Evolutionary conservation across 2,329 filamentous ascomycete genomes (phyloP).

Genomic region (Bipolaris oryzae): DNA sequence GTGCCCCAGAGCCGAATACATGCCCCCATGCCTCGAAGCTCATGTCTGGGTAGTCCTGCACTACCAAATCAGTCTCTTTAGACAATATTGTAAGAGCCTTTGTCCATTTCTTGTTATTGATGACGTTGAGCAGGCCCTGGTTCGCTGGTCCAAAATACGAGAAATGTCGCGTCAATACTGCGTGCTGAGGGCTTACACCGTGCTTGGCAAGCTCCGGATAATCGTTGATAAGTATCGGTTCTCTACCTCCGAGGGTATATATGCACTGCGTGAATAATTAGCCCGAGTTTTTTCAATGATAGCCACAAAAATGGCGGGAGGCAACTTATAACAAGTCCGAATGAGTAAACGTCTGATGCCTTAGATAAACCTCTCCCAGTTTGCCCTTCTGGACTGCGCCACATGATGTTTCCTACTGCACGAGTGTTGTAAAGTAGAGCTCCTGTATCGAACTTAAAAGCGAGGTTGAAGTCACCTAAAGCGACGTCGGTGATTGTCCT

Average conservation of each 20-base stretch:
- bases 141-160: constrained; percentile 44
- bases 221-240: constrained; percentile 40
- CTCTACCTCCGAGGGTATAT: constrained; percentile 41
- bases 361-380: constrained; percentile 41
- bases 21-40: constrained; percentile 40
- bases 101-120: constrained; percentile 37
- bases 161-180: constrained; percentile 44
- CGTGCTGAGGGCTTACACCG: constrained; percentile 41
- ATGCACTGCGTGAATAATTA: constrained; percentile 43
- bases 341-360: constrained; percentile 49
- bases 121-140: constrained; percentile 36
- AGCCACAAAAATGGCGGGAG: constrained; percentile 11
- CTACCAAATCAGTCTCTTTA: constrained; percentile 30
- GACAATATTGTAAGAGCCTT: constrained; percentile 32
- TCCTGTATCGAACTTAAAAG: constrained; percentile 40
- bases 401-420: constrained; percentile 49
- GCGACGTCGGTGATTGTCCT: constrained; percentile 41
- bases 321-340: constrained; percentile 47
- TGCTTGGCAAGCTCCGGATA: constrained; percentile 38
- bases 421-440: constrained; percentile 30
- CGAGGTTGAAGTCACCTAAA: constrained; percentile 49
- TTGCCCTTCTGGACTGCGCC: constrained; percentile 51
- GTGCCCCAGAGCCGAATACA: constrained; percentile 31
- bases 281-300: constrained; percentile 18
- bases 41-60: constrained; percentile 36